These are phyloP conservation scores for Sclerotinia subarctica DNA, from an alignment of 2,329 filamentous ascomycete genomes.

Conservation along the genomic window DNA sequence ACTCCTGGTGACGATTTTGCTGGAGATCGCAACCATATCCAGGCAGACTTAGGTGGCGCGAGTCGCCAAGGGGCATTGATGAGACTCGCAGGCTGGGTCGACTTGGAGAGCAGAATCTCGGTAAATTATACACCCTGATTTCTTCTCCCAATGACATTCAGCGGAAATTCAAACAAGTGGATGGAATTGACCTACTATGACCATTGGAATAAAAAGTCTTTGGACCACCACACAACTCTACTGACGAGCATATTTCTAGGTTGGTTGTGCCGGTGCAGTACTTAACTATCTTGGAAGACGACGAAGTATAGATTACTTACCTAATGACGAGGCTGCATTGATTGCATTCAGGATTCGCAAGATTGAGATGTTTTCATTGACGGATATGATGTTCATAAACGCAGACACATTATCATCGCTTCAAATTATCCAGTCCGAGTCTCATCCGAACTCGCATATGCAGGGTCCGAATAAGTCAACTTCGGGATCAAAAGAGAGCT, in stretches of 20 bases:
- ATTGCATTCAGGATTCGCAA: constrained; percentile 57
- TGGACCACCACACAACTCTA: not conserved
- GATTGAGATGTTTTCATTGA: constrained; percentile 73
- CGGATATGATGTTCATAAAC: constrained; percentile 70
- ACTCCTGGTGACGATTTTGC: constrained; percentile 51
- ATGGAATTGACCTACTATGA: not conserved
- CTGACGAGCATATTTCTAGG: constrained; percentile 30
- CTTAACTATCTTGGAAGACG: constrained; percentile 74
- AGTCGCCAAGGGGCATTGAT: constrained; percentile 62
- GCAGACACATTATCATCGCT: constrained; percentile 76
- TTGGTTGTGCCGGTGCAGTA: constrained; percentile 85
- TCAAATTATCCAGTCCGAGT: constrained; percentile 80
- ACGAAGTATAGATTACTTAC: constrained; percentile 59
- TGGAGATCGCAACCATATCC: constrained; percentile 22
- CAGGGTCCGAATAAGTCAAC: constrained; percentile 62
- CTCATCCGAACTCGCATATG: constrained; percentile 76
- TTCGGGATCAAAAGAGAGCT: constrained; percentile 70
- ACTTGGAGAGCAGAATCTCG: constrained; percentile 70
- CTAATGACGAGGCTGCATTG: constrained; percentile 54
- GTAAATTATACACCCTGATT: constrained; percentile 43
- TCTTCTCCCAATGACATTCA: not conserved
- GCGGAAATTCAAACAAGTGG: too few relatives aligned
- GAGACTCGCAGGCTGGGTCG: constrained; percentile 65
- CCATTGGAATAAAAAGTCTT: not conserved
- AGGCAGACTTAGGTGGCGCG: constrained; percentile 45